phyloP scores from a whole-genome alignment of 805 yeast genomes.

The Dipodascopsis tothii region DNA sequence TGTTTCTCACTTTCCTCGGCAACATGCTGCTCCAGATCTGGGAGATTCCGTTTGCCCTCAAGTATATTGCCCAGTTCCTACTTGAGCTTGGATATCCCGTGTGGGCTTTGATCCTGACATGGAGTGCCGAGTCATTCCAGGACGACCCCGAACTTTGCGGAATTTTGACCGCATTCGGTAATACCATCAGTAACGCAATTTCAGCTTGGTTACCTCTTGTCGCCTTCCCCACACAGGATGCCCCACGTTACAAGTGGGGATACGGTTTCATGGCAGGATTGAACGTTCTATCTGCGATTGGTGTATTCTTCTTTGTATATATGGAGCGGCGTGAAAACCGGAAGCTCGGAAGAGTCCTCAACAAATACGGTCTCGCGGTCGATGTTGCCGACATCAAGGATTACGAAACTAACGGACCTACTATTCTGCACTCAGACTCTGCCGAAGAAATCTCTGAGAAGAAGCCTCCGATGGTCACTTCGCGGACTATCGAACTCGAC shows the following conservation, averaged over 20 bases:
- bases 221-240: constrained; percentile 7
- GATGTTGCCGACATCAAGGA: background rate
- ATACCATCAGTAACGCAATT: constrained; percentile 3
- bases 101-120: constrained; percentile 6
- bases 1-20: constrained; percentile 1
- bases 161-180: constrained; percentile 5
- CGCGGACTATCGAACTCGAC: too few species aligned
- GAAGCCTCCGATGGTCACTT: too few species aligned
- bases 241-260: constrained; percentile 4
- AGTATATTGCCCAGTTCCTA: constrained; percentile 3
- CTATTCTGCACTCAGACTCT: too few species aligned
- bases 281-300: constrained; percentile 2
- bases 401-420: too few species aligned
- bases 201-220: constrained; percentile 4
- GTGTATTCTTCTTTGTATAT: constrained; percentile 1
- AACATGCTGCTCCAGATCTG: constrained; percentile 6
- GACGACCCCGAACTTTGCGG: constrained; percentile 10
- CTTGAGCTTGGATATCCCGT: constrained; percentile 7
- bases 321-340: constrained; percentile 5
- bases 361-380: constrained; percentile 2
- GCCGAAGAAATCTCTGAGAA: too few species aligned
- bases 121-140: constrained; percentile 8
- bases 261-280: constrained; percentile 3
- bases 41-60: constrained; percentile 8
- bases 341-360: constrained; percentile 1